Evolutionary conservation across 768 basidiomycete genomes (phyloP).

Genomic region (Tephrocybe sp.): DNA sequence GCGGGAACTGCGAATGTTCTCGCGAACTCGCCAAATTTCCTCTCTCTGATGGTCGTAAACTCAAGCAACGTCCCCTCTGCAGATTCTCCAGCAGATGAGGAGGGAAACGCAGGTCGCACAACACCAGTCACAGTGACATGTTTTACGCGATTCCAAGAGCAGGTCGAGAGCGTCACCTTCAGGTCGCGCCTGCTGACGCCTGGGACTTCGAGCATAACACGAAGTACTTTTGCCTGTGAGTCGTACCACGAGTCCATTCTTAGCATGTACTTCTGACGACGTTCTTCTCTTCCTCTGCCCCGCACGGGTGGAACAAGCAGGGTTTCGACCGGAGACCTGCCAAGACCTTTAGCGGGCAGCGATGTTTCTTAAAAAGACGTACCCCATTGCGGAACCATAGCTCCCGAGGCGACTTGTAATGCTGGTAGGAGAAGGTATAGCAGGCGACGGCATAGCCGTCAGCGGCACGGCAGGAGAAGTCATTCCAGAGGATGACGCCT

Average conservation of each 20-base stretch:
- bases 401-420: slow-evolving; percentile 20
- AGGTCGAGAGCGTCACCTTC: slow-evolving; percentile 57
- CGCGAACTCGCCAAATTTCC: slow-evolving; percentile 48
- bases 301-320: slow-evolving; percentile 14
- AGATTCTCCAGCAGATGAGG: slow-evolving; percentile 12
- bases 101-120: slow-evolving; percentile 38
- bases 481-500: slow-evolving; percentile 22
- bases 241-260: slow-evolving; percentile 64
- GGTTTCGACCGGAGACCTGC: slow-evolving; percentile 21
- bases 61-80: slow-evolving; percentile 20
- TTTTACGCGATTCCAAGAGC: slow-evolving; percentile 58
- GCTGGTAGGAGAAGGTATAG: slow-evolving; percentile 20
- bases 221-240: slow-evolving; percentile 44
- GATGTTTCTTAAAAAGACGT: slow-evolving; percentile 7
- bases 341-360: slow-evolving; percentile 7
- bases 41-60: slow-evolving; percentile 39
- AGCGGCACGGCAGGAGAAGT: slow-evolving; percentile 17
- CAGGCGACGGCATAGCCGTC: slow-evolving; percentile 22
- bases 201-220: slow-evolving; percentile 66
- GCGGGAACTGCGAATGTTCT: slow-evolving; percentile 54
- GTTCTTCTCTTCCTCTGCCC: slow-evolving; percentile 6
- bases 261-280: slow-evolving; percentile 39
- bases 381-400: slow-evolving; percentile 23
- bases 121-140: slow-evolving; percentile 57
- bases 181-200: slow-evolving; percentile 60